A percentile compares a stretch with the other conserved stretches of the same genome.
These are phyloP conservation scores for Gossypium stocksii DNA, from an alignment of 345 rosid species.

Conservation along the genomic window DNA sequence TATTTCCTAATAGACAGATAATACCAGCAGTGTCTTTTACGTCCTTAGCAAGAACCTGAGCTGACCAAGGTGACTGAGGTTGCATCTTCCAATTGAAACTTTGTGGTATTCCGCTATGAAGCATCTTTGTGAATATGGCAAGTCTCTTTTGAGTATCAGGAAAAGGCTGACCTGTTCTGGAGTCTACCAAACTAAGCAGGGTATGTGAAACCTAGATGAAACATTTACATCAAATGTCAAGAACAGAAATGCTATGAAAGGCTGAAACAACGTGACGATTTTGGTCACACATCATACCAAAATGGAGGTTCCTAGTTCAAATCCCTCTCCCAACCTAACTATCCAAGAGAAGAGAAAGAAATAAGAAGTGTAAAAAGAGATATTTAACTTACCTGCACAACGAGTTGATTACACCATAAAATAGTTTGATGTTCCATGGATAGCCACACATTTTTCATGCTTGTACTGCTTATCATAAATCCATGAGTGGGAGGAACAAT, in stretches of 20 bases:
- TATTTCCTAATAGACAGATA: constrained; percentile 6
- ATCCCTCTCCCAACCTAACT: neutral
- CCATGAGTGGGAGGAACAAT: constrained; percentile 94
- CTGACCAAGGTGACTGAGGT: constrained; percentile 38
- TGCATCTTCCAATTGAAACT: constrained; percentile 68
- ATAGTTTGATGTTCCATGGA: constrained; percentile 99
- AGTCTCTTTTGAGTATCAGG: constrained; percentile 58
- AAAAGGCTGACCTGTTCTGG: constrained; percentile 66
- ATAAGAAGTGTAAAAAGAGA: neutral
- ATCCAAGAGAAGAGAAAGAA: neutral
- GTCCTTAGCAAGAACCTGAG: constrained; percentile 38
- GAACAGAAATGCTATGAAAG: neutral
- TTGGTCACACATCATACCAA: neutral
- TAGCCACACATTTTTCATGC: constrained; percentile 92
- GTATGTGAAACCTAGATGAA: constrained; percentile 85
- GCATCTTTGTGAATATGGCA: constrained; percentile 66
- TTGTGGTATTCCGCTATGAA: constrained; percentile 72
- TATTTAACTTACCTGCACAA: constrained; percentile 73
- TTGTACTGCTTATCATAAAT: constrained; percentile 81
- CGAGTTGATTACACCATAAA: constrained; percentile 95
- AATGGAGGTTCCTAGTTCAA: constrained; percentile 7
- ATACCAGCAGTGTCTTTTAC: constrained; percentile 40
- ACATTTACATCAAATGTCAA: constrained; percentile 22
- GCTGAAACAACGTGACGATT: neutral
- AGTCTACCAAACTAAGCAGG: constrained; percentile 84